Evolutionary conservation across 371 early-diverging fungal species (phyloP), one percentile per base, ranked within the genome.

Genomic region (Chytridiales sp.): DNA sequence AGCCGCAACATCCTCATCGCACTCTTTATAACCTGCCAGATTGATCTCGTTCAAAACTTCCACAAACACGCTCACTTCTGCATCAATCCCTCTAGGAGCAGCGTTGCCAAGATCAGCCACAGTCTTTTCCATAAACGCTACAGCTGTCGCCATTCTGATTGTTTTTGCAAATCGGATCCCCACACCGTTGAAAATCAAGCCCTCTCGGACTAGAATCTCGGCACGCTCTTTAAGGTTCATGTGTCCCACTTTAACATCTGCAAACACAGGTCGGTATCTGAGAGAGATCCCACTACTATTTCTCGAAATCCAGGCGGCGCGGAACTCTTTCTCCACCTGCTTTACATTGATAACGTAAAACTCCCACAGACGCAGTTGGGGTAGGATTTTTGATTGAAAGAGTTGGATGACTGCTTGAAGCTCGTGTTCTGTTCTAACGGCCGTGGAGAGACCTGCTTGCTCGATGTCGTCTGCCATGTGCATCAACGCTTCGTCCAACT

Each of bases 401-500:
- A 74, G 73, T 1, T 74, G 65, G 71, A 96, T 74, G 41, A 91
- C 72, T 4, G 61, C 53, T 31, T 85, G 73, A 29, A 95, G 76
- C 27, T 92, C 90, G 13, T 75, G 62, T 30, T 83, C 87, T 0
- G 84, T 78, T 4, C 75, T 68, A 26, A 94, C 72, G 27, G 56
- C 62, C 11, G 69, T 58, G 8, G 77, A 70, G 26, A 86, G 42
- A 11, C 83, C 84, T 0, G 50, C 62, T 24, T 30, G 17, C n/a
- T 44, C 50, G 40, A 74, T 17, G 35, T 67, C 62, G 5, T 56
- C 67, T 6, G 92, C 90, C 47, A 93, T 87, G 15, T 79, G 59
- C 31, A 91, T 42, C 9, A 97, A 72, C 0, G 90, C 90, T 3
- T 85, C 86, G 68, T 98, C 98, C 22, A 98, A 68, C 59, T 94